phyloP scores from a whole-genome alignment of 805 yeast species.

The Saccharomycopsis selenospora region DNA sequence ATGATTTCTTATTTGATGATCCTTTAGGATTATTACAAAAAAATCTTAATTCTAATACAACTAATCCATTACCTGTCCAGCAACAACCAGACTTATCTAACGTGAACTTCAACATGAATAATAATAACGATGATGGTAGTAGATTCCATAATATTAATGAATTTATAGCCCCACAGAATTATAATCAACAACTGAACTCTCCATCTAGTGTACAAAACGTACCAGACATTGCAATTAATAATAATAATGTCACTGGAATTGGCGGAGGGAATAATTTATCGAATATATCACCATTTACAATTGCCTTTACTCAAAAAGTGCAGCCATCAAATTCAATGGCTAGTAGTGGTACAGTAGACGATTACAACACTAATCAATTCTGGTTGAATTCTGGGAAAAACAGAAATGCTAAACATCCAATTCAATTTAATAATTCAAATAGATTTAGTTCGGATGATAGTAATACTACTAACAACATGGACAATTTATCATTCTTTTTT shows the following conservation, averaged over 20 bases:
- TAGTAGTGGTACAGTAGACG: slow-evolving; percentile 5
- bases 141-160: slow-evolving; percentile 8
- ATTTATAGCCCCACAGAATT: slow-evolving; percentile 6
- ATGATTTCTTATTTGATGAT: not conserved
- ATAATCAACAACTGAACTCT: too few relatives aligned
- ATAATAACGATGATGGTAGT: too few relatives aligned
- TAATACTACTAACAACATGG: slow-evolving; percentile 2
- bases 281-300: not conserved
- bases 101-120: too few relatives aligned
- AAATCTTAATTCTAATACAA: not conserved
- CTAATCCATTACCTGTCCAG: slow-evolving; percentile 1
- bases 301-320: not conserved
- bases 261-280: not conserved
- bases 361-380: slow-evolving; percentile 8
- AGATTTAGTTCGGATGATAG: not conserved
- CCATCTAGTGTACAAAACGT: slow-evolving; percentile 4
- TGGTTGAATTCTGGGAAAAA: slow-evolving; percentile 11
- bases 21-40: not conserved
- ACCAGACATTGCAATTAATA: not conserved
- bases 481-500: not conserved
- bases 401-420: not conserved
- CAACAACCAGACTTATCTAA: too few relatives aligned
- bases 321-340: slow-evolving; percentile 3
- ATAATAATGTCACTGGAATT: not conserved
- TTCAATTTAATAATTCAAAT: not conserved